Base-by-base conservation (phyloP, 225 moss, liverwort and hornwort species). In the Climacium dendroides region DNA sequence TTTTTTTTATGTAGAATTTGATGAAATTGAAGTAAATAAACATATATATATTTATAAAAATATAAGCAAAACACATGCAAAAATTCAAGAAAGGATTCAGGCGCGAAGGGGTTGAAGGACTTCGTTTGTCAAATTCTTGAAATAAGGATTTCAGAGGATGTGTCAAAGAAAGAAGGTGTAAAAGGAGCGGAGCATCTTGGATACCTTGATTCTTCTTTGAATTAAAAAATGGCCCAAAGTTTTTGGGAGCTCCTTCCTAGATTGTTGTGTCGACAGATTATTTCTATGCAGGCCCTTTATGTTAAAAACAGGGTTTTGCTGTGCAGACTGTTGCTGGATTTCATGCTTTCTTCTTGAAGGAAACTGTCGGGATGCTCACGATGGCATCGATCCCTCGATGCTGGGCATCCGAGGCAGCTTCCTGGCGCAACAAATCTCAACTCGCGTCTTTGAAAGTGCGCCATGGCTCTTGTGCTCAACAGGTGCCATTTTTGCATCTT, bases 311-410 rank as follows among this genome's bases (percentile, higher is more conserved):
- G 65, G 86, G 48, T 52, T 86, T 66, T 76, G 4, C 29, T 86
- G 80, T 80, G 90, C 81, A 86, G 90, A 39, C 13, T 77, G 17
- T 80, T 67, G 30, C 35, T 70, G 69, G 87, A 85, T 71, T 88
- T 85, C 84, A 87, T 86, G 88, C 82, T 74, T 24, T 87, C 32
- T 54, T 69, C 66, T 77, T 87, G 85, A 82, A 85, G 87, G 39
- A 59, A 74, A 47, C 74, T 76, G 41, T 60, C 62, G 79, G 87
- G 79, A 74, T 72, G 90, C 90, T 79, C 55, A 48, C 83, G 74
- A 92, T 91, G 90, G 87, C 89, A 89, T 85, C 88, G 70, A 73
- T 85, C 43, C 89, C 87, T 83, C 85, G 78, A 67, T 91, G 83
- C 83, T 92, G 87, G 87, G 69, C 89, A 79, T 62, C 80, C 39